Conservation (phyloP, 139 green algal genomes). For the Pseudopediastrum boryanum region DNA sequence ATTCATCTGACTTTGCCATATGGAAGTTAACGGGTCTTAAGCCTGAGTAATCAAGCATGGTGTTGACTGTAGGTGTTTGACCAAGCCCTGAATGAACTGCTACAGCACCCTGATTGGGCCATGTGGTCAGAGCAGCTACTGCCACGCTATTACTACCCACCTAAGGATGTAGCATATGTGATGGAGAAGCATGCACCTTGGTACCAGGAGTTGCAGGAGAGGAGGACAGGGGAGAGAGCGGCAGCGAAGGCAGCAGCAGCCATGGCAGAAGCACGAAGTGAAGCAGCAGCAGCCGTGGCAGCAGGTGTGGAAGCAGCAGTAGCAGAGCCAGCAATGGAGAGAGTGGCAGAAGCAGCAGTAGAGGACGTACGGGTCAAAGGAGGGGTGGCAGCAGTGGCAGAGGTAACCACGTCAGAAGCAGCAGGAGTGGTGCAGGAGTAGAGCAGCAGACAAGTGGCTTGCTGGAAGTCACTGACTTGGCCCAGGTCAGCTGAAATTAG, state of each 20-base stretch:
- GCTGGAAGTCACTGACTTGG: too few relatives aligned
- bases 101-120: conserved; percentile 37
- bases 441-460: too few relatives aligned
- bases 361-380: too few relatives aligned
- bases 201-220: conserved; percentile 13
- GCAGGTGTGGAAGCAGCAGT: not conserved
- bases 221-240: not conserved
- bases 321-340: not conserved
- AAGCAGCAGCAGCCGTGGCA: not conserved
- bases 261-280: not conserved
- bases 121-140: conserved; percentile 14
- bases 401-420: too few relatives aligned
- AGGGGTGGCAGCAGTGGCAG: too few relatives aligned
- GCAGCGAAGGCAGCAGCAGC: conserved; percentile 6
- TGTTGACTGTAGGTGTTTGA: conserved; percentile 27
- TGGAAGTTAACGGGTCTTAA: not conserved
- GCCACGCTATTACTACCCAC: conserved; percentile 11
- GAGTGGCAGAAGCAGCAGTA: conserved; percentile 4
- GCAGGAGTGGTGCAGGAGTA: too few relatives aligned
- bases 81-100: conserved; percentile 25
- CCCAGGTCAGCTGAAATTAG: too few relatives aligned
- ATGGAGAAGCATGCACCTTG: not conserved
- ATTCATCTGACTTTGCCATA: not conserved
- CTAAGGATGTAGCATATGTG: not conserved
- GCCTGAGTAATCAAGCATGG: not conserved